These are phyloP conservation scores for Serendipita vermifera DNA, from an alignment of 768 basidiomycete species.

Conservation along the genomic window DNA sequence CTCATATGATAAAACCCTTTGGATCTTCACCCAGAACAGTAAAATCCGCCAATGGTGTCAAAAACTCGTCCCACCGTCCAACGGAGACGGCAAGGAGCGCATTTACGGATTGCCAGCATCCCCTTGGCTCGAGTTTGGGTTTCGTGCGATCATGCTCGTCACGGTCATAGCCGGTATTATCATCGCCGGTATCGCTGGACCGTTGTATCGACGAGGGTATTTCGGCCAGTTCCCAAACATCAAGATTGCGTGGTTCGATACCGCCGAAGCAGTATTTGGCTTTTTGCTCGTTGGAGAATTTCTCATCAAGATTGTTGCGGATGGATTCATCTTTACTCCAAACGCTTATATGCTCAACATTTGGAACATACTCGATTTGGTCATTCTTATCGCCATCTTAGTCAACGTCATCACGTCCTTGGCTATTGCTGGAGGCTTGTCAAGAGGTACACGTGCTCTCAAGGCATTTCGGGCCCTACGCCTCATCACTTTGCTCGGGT, in stretches of 20 bases:
- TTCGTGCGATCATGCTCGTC: slow-evolving; percentile 59
- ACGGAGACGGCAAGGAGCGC: slow-evolving; percentile 49
- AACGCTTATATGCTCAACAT: slow-evolving; percentile 85
- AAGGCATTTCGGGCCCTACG: slow-evolving; percentile 83
- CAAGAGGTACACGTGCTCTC: slow-evolving; percentile 68
- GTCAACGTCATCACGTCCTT: slow-evolving; percentile 61
- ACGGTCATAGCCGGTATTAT: slow-evolving; percentile 70
- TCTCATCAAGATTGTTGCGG: slow-evolving; percentile 79
- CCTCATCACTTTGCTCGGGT: slow-evolving; percentile 77
- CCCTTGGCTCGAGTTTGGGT: slow-evolving; percentile 49
- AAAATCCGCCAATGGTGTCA: slow-evolving; percentile 64
- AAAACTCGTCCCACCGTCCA: slow-evolving; percentile 64
- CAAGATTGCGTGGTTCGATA: slow-evolving; percentile 77
- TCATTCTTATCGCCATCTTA: slow-evolving; percentile 66
- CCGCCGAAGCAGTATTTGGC: slow-evolving; percentile 63
- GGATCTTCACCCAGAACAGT: slow-evolving; percentile 76
- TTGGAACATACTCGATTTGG: slow-evolving; percentile 84
- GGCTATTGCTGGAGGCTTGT: slow-evolving; percentile 63
- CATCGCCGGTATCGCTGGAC: slow-evolving; percentile 75
- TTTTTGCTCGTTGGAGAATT: slow-evolving; percentile 67
- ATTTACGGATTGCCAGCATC: slow-evolving; percentile 69
- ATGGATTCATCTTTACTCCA: slow-evolving; percentile 82
- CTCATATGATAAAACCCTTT: slow-evolving; percentile 79
- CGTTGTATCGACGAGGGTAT: slow-evolving; percentile 65
- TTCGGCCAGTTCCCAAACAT: slow-evolving; percentile 43